Evolutionary conservation across 2,329 filamentous ascomycete genomes (phyloP).

Genomic region (Colletotrichum trifolii): DNA sequence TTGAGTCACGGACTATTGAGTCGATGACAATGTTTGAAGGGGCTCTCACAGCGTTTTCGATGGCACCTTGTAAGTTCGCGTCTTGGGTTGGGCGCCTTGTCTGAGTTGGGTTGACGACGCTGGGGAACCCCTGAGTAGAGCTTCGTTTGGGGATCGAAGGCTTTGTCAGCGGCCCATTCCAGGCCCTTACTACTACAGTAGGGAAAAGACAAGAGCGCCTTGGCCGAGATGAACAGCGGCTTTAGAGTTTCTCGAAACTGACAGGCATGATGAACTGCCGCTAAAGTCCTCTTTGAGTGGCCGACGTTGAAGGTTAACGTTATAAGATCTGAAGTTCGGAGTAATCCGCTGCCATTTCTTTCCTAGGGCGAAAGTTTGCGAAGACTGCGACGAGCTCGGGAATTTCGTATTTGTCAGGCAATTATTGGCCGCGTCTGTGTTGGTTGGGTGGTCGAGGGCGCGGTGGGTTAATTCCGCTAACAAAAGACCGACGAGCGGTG

Average conservation of each 20-base stretch:
- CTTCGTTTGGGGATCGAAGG: conserved; percentile 4
- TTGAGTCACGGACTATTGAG: conserved; percentile 7
- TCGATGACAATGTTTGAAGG: conserved; percentile 27
- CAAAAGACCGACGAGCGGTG: conserved; percentile 3
- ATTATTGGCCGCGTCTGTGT: neutral
- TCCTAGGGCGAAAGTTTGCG: no score
- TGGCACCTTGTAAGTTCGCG: conserved; percentile 30
- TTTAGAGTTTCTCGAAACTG: conserved; percentile 1
- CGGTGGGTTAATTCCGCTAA: conserved; percentile 15
- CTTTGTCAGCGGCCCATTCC: conserved; percentile 29
- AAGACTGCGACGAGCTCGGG: neutral
- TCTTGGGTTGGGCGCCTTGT: conserved; percentile 24
- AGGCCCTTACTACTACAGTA: neutral
- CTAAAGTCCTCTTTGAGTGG: neutral
- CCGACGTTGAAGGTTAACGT: neutral
- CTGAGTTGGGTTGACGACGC: conserved; percentile 22
- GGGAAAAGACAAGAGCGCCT: conserved; percentile 1
- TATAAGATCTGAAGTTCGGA: neutral
- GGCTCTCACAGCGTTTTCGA: conserved; percentile 18
- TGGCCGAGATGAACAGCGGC: conserved; percentile 1
- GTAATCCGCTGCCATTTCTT: conserved; percentile 5
- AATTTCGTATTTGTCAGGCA: conserved; percentile 7
- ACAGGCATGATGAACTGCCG: conserved; percentile 7
- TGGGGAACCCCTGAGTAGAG: conserved; percentile 22
- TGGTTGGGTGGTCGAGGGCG: neutral